A percentile compares a stretch with the other conserved stretches of the same genome.
Evolutionary conservation across 176 grass and related monocot genomes (phyloP).

Genomic region (Carex cristatella): DNA sequence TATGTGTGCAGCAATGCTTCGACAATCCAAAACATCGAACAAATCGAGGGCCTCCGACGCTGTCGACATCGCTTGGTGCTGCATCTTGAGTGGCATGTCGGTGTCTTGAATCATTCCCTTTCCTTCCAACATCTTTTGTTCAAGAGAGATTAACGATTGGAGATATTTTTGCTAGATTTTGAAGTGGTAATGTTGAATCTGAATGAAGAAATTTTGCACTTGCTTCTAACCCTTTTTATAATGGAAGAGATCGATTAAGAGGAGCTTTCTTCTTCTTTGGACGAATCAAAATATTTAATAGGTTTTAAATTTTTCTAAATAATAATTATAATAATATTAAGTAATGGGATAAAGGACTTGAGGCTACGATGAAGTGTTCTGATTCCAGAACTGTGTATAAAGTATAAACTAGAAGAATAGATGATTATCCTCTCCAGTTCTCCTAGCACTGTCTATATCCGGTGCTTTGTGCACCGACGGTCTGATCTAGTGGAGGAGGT

Average conservation of each 20-base stretch:
- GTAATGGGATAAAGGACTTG: conserved; percentile 4
- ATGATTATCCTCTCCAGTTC: not conserved
- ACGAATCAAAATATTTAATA: not conserved
- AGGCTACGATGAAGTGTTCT: not conserved
- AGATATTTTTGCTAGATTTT: not conserved
- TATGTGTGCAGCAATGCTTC: conserved; percentile 72
- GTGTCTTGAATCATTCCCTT: conserved; percentile 91
- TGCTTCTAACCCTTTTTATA: not conserved
- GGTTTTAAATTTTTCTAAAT: not conserved
- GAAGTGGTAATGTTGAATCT: not conserved
- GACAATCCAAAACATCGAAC: conserved; percentile 81
- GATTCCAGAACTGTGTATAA: not conserved
- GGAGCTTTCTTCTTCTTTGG: not conserved
- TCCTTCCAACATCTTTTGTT: conserved; percentile 66
- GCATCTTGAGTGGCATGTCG: conserved; percentile 96
- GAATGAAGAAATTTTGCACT: not conserved
- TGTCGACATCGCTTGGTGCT: conserved; percentile 67
- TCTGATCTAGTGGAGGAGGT: not conserved
- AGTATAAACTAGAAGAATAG: not conserved
- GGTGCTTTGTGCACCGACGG: not conserved
- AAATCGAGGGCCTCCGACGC: conserved; percentile 82
- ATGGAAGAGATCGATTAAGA: not conserved
- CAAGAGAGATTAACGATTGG: not conserved
- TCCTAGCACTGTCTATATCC: too few relatives aligned
- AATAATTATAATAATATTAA: not conserved